Base-by-base conservation (phyloP, 768 basidiomycete genomes). In the Amanita brunnescens region DNA sequence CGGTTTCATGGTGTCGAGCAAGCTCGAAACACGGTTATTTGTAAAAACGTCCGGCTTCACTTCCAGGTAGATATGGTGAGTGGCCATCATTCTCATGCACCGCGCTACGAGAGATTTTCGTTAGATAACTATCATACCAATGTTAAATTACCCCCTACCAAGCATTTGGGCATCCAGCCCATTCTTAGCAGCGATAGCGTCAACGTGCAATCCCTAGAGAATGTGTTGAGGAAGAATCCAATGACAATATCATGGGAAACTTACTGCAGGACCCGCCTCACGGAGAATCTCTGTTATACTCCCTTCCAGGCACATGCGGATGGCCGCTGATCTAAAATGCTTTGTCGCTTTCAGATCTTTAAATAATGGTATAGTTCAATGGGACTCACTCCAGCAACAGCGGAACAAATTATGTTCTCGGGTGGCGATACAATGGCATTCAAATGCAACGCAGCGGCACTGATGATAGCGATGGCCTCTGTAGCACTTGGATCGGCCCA, bases 141-240 rank as follows among this genome's bases (percentile, higher is more conserved):
- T 2, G 40, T 13, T n/a, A n/a, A n/a, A 20, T 29, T n/a, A 18
- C 18, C n/a, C 35, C 26, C 7, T 29, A 29, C 26, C 26, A 7
- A 74, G 56, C 52, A 69, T 70, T 14, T 55, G 45, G 2, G 62
- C 53, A 44, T 73, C 63, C 18, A 67, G 54, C 5, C 58, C 56
- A 43, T 61, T 64, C 18, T 62, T 64, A 21, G 56, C 59, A 10
- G 64, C 69, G 32, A 74, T 71, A 5, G 70, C 68, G 6, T 61
- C 53, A 14, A 66, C 60, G 32, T 74, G 71, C 20, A 70, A 49
- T 0, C 71, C 71, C 68, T 69, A 51, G 5, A 26, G 1, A 26
- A 29, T 18, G 2, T 14, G 24, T 6, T 43, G 29, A 43, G 37
- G 38, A 38, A 30, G 4, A 42, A n/a, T 12, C 13, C 20, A 29